phyloP scores from a whole-genome alignment of 176 grass and related monocot genomes.

The Avena insularis region DNA sequence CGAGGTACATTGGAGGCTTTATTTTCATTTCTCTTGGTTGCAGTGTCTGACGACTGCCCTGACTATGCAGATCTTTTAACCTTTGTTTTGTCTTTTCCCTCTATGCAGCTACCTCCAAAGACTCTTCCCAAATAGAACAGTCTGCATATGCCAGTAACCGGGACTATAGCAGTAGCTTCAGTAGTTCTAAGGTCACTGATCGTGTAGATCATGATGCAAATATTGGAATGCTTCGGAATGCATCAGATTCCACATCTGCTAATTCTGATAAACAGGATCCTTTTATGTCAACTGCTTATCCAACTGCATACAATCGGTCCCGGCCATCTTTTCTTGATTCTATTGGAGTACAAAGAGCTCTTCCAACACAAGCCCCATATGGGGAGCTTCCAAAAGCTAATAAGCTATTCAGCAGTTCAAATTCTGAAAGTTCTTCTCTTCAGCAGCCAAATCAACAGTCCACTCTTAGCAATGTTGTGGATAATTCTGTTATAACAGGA shows the following conservation, averaged over 20 bases:
- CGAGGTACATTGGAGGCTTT: slow-evolving; percentile 45
- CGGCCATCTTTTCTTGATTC: slow-evolving; percentile 91
- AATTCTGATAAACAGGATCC: slow-evolving; percentile 59
- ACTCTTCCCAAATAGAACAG: slow-evolving; percentile 50
- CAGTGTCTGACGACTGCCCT: slow-evolving; percentile 22
- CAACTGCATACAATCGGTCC: slow-evolving; percentile 57
- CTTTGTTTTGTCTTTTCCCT: neutral
- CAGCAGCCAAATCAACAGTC: slow-evolving; percentile 50
- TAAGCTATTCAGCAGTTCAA: slow-evolving; percentile 51
- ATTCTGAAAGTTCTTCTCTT: slow-evolving; percentile 46
- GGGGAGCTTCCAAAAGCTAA: slow-evolving; percentile 49
- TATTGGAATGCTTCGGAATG: slow-evolving; percentile 38
- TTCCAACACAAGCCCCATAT: slow-evolving; percentile 44
- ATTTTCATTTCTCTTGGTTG: slow-evolving; percentile 12
- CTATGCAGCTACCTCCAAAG: slow-evolving; percentile 41
- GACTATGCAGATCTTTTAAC: slow-evolving; percentile 7
- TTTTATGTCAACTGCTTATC: slow-evolving; percentile 63
- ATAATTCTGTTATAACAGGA: slow-evolving; percentile 48
- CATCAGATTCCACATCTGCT: slow-evolving; percentile 45
- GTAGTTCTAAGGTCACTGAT: slow-evolving; percentile 45
- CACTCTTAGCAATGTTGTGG: slow-evolving; percentile 33
- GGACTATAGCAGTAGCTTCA: slow-evolving; percentile 38
- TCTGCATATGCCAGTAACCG: slow-evolving; percentile 37
- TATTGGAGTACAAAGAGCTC: slow-evolving; percentile 72
- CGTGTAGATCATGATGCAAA: slow-evolving; percentile 49